phyloP scores from a whole-genome alignment of 139 green algal genomes.

The Zygnema cylindricum region DNA sequence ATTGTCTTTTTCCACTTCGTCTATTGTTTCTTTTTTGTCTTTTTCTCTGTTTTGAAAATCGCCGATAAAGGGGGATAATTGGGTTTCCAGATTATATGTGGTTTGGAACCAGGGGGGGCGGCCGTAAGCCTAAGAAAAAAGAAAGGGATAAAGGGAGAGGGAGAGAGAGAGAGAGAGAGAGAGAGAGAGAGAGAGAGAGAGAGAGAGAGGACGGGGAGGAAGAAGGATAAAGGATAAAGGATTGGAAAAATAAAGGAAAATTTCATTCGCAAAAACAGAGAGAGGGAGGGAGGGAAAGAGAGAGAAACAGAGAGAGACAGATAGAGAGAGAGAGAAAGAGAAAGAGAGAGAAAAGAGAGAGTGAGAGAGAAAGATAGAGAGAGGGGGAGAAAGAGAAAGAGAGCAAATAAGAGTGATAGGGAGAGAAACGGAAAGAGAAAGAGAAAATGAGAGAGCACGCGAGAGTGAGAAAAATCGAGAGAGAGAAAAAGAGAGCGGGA shows the following conservation, averaged over 20 bases:
- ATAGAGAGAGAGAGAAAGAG: too few species aligned
- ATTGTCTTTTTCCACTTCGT: neutral
- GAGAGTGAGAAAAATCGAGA: neutral
- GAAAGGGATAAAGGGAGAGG: neutral
- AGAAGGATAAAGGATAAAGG: neutral
- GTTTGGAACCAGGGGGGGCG: slow-evolving; percentile 23
- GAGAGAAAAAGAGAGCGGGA: neutral
- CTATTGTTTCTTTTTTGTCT: slow-evolving; percentile 7
- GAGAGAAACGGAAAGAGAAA: neutral
- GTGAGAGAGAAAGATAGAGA: neutral
- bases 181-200: neutral
- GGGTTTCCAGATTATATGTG: slow-evolving; percentile 52
- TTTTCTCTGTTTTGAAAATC: slow-evolving; percentile 16
- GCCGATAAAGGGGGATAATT: slow-evolving; percentile 52
- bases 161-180: slow-evolving; percentile 19
- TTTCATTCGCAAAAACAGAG: neutral
- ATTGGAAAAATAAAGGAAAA: slow-evolving; percentile 6
- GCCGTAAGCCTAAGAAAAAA: slow-evolving; percentile 35
- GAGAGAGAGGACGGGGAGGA: neutral
- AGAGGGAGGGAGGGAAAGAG: neutral
- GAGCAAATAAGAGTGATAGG: too few species aligned
- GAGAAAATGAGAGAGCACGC: neutral
- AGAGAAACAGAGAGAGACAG: neutral
- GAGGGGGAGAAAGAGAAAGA: too few species aligned
- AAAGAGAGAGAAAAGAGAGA: neutral